A percentile compares a stretch with the other conserved stretches of the same genome.
phyloP scores from a whole-genome alignment of 1,284 basidiomycete species.

The Phellinidium pouzarii region DNA sequence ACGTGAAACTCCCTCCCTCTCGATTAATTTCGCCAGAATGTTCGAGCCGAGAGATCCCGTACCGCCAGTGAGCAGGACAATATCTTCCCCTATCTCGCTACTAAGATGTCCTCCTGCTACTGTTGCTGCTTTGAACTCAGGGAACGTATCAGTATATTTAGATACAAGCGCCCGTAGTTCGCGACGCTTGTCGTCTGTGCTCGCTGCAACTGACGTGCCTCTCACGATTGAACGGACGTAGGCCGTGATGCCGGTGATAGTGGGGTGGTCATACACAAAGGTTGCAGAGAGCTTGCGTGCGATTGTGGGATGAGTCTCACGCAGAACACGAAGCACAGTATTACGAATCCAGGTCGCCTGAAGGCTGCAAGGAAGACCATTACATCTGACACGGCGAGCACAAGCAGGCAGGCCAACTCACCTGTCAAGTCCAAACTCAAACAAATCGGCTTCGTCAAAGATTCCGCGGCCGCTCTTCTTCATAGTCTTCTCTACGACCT shows the following conservation, averaged over 20 bases:
- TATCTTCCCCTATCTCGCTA: conserved; percentile 16
- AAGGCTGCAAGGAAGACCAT: conserved; percentile 25
- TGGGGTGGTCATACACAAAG: conserved; percentile 26
- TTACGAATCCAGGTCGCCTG: conserved; percentile 35
- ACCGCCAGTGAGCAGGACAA: conserved; percentile 31
- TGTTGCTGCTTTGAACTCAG: conserved; percentile 13
- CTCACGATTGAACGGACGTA: conserved; percentile 1
- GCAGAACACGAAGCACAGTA: conserved; percentile 23
- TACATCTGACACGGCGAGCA: not conserved
- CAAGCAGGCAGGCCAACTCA: conserved; percentile 17
- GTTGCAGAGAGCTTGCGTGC: conserved; percentile 20
- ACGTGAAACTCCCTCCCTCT: conserved; percentile 19
- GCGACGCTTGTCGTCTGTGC: conserved; percentile 12
- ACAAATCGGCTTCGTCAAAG: conserved; percentile 32
- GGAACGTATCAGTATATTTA: conserved; percentile 28
- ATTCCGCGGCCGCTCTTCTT: not conserved
- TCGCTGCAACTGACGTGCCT: not conserved
- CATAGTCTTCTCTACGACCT: conserved; percentile 18
- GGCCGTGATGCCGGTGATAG: conserved; percentile 17
- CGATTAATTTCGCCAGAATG: conserved; percentile 26
- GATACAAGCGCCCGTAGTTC: conserved; percentile 28
- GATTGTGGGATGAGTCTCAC: conserved; percentile 21
- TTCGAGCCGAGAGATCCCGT: conserved; percentile 31
- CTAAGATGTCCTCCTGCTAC: not conserved
- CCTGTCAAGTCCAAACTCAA: conserved; percentile 39